Conservation (phyloP, 306 rosid species). For the Mimosa pudica region DNA sequence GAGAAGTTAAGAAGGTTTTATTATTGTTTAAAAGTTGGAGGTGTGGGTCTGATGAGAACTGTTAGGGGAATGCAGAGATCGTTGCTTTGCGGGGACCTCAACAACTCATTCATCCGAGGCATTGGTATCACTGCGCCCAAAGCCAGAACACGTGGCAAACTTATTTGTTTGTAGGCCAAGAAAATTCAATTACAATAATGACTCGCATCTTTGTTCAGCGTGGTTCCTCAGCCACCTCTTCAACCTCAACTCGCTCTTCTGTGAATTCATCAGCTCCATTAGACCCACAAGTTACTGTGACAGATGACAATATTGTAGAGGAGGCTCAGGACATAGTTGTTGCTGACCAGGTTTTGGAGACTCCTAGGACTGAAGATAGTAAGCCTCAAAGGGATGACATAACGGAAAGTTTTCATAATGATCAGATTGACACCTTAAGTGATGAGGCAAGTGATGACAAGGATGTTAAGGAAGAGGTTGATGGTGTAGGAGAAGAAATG, state of each 20-base stretch:
- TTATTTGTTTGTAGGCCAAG: constrained; percentile 25
- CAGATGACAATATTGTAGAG: constrained; percentile 66
- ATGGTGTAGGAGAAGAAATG: constrained; percentile 41
- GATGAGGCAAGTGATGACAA: constrained; percentile 48
- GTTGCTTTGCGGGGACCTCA: constrained; percentile 75
- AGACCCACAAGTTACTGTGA: constrained; percentile 55
- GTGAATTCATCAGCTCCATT: constrained; percentile 52
- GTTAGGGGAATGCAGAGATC: constrained; percentile 58
- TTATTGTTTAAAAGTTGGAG: constrained; percentile 71
- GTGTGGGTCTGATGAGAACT: constrained; percentile 98
- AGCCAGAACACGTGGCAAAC: constrained; percentile 92
- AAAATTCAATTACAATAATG: constrained; percentile 54
- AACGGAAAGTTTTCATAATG: constrained; percentile 44
- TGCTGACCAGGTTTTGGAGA: constrained; percentile 56
- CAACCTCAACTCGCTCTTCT: constrained; percentile 54
- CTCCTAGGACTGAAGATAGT: constrained; percentile 39
- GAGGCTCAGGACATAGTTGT: constrained; percentile 46
- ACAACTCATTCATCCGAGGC: constrained; percentile 73
- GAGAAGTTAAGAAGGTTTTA: constrained; percentile 70
- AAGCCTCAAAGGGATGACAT: constrained; percentile 55
- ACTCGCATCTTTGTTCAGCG: constrained; percentile 82
- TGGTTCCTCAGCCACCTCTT: constrained; percentile 64
- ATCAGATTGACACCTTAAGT: constrained; percentile 46
- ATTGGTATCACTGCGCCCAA: constrained; percentile 83
- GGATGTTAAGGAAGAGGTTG: constrained; percentile 48